Evolutionary conservation across 176 grass and related monocot genomes (phyloP).

Genomic region (Leersia perrieri): DNA sequence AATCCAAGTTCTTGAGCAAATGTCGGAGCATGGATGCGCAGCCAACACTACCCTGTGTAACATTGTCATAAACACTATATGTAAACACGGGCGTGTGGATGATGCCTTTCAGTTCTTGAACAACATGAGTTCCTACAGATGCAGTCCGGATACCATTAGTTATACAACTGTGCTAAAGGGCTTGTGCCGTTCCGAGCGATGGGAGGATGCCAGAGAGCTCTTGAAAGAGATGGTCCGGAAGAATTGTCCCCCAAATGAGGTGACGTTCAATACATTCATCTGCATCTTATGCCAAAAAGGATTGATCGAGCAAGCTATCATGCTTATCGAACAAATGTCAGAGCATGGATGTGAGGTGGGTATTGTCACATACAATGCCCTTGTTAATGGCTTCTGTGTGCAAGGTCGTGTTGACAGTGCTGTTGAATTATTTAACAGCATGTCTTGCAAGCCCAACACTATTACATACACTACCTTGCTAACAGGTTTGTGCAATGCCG

Average conservation of each 20-base stretch:
- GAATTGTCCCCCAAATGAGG: slow-evolving; percentile 47
- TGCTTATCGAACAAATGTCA: slow-evolving; percentile 45
- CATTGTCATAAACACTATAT: slow-evolving; percentile 50
- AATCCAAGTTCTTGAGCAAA: slow-evolving; percentile 53
- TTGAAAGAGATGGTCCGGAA: slow-evolving; percentile 45
- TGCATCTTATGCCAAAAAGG: slow-evolving; percentile 59
- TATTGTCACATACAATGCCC: slow-evolving; percentile 61
- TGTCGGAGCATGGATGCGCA: slow-evolving; percentile 48
- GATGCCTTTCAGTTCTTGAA: slow-evolving; percentile 45
- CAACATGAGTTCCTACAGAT: slow-evolving; percentile 36
- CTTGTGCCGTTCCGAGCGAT: slow-evolving; percentile 41
- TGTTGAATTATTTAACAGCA: slow-evolving; percentile 39
- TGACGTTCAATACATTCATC: slow-evolving; percentile 58
- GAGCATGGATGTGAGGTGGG: slow-evolving; percentile 43
- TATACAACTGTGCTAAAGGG: slow-evolving; percentile 54
- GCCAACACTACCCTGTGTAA: slow-evolving; percentile 53
- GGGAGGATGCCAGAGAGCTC: slow-evolving; percentile 45
- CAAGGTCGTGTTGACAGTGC: slow-evolving; percentile 49
- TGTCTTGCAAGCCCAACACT: slow-evolving; percentile 57
- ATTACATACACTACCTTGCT: slow-evolving; percentile 73
- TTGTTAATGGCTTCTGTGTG: slow-evolving; percentile 65
- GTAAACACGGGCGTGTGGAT: slow-evolving; percentile 49
- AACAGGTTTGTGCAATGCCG: slow-evolving; percentile 57
- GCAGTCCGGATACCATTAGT: slow-evolving; percentile 53
- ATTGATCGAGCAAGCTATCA: slow-evolving; percentile 47